These are phyloP conservation scores for Dioszegia crocea DNA, from an alignment of 768 basidiomycete genomes.

Conservation along the genomic window DNA sequence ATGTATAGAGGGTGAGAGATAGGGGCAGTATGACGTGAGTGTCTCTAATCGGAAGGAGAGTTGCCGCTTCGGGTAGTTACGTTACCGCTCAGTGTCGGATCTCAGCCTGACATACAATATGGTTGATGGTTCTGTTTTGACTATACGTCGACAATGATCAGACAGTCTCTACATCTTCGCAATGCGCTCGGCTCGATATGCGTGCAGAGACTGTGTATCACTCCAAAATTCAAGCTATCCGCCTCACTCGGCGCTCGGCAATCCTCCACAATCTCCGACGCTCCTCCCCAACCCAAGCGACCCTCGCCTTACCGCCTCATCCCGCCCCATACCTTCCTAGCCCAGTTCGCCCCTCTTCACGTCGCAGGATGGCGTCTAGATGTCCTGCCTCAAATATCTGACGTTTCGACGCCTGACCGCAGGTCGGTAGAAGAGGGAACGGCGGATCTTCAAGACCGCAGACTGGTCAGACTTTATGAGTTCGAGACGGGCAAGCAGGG, in stretches of 20 bases:
- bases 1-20: background rate
- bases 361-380: conserved; percentile 36
- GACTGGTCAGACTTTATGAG: conserved; percentile 25
- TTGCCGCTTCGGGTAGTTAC: conserved; percentile 3
- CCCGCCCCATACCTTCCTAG: conserved; percentile 24
- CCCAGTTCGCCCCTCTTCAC: conserved; percentile 35
- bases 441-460: conserved; percentile 25
- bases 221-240: background rate
- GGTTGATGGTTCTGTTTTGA: too few relatives aligned
- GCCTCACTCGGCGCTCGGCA: background rate
- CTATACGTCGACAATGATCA: too few relatives aligned
- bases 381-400: conserved; percentile 2
- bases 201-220: too few relatives aligned
- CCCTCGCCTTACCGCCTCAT: conserved; percentile 36
- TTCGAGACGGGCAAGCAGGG: conserved; percentile 23
- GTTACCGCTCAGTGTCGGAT: too few relatives aligned
- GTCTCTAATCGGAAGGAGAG: background rate
- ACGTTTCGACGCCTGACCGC: background rate
- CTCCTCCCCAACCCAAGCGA: conserved; percentile 1
- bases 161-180: too few relatives aligned
- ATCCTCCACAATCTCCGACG: background rate
- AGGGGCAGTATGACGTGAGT: background rate
- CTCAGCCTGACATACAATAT: too few relatives aligned
- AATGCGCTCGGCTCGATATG: too few relatives aligned
- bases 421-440: background rate